Base-by-base conservation (phyloP, 441 rosid species). In the Arabidopsis lyrata region DNA sequence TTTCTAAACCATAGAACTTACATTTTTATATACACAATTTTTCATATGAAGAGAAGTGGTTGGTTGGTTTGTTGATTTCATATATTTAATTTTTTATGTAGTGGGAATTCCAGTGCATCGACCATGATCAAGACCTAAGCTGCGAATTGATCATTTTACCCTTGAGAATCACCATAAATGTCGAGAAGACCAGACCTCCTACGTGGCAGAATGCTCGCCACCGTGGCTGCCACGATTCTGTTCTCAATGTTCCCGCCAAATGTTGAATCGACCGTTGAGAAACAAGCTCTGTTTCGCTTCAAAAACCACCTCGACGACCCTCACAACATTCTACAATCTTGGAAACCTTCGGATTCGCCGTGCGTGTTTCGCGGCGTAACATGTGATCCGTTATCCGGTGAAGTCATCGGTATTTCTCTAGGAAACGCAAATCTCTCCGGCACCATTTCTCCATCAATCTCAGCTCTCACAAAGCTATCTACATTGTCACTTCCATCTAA, bases 301-400 rank as follows among this genome's bases (percentile, higher is more conserved):
- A 94, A 89, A 70, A 72, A 60, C 68, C 78, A 62, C 54, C 88
- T 95, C 62, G 67, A 80, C 38, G 97, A 92, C 81, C 91, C 97
- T 24, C 50, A 78, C 34, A 73, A 74, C 60, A 47, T 83, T 29
- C 63, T 95, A 45, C 81, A 77, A 6, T 90, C 97, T 0, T 95
- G 99, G 99, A 86, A 72, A 63, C 87, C 82, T 6, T 65, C 92
- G 0, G 81, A 76, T 11, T 84, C 90, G 4, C 92, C 96, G 0
- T 95, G 97, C 73, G 58, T 32, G 1, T 95, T 81, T 77, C 74
- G 24, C 3, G 97, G 97, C 31, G 73, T 95, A 49, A 78, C 80
- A 7, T 92, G 97, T 45, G 85, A 90, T 54, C 32, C 39, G 0
- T 13, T 49, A 50, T 70, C 93, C 5, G 84, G 90, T 39, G 49